Evolutionary conservation across 305 asterid genomes (phyloP).

Genomic region (Fraxinus sp.): DNA sequence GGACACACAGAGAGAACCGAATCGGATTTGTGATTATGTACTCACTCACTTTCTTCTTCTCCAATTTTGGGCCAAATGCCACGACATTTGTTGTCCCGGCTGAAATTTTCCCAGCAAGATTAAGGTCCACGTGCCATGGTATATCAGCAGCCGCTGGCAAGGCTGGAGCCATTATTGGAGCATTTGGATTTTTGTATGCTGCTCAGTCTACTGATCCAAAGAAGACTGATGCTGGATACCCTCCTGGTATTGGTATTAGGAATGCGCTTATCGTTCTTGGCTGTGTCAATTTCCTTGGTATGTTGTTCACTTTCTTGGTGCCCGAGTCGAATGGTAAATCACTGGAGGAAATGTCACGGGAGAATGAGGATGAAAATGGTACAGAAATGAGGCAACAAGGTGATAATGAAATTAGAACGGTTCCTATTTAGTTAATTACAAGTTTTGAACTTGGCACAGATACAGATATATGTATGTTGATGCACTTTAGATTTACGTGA

Average conservation of each 20-base stretch:
- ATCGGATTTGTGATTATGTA: conserved; percentile 52
- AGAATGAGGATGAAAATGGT: conserved; percentile 28
- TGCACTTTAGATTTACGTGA: background rate
- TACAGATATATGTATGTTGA: background rate
- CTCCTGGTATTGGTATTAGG: conserved; percentile 49
- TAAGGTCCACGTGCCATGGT: conserved; percentile 52
- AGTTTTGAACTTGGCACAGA: background rate
- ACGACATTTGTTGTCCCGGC: conserved; percentile 53
- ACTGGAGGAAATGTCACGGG: conserved; percentile 48
- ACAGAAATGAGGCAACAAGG: conserved; percentile 16
- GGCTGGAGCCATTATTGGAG: conserved; percentile 52
- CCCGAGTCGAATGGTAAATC: conserved; percentile 59
- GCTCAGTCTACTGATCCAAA: conserved; percentile 35
- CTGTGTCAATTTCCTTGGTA: conserved; percentile 43
- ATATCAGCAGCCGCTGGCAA: conserved; percentile 49
- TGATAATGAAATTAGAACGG: conserved; percentile 23
- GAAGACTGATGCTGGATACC: conserved; percentile 42
- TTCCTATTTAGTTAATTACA: conserved; percentile 22
- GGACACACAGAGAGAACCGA: conserved; percentile 40
- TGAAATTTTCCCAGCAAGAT: conserved; percentile 51
- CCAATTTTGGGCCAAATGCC: conserved; percentile 54
- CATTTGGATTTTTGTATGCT: conserved; percentile 48
- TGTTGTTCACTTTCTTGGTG: conserved; percentile 46
- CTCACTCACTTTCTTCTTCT: conserved; percentile 50
- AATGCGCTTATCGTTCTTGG: conserved; percentile 52